Evolutionary conservation across 176 grass and related monocot genomes (phyloP).

Genomic region (Aegilops tauschii): DNA sequence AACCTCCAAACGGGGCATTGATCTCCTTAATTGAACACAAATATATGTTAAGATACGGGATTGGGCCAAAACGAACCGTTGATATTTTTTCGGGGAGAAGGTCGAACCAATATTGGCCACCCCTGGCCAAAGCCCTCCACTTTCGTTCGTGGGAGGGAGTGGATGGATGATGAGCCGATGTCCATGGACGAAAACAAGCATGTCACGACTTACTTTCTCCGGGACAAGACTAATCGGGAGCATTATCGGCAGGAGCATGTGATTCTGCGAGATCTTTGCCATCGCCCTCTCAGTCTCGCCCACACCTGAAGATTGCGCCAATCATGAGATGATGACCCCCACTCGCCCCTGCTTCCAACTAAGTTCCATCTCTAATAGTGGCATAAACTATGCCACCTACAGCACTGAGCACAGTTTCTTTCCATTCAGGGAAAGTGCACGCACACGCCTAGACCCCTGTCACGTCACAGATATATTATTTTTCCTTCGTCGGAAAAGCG

Average conservation of each 20-base stretch:
- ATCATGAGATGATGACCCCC: conserved; percentile 20
- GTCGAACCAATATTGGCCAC: not conserved
- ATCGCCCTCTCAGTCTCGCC: conserved; percentile 4
- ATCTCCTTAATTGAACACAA: too few relatives aligned
- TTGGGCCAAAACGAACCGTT: too few relatives aligned
- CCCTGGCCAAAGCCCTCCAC: not conserved
- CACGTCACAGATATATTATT: not conserved
- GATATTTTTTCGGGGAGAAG: not conserved
- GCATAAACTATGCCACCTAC: not conserved
- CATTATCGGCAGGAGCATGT: not conserved
- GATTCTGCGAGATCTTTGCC: conserved; percentile 12
- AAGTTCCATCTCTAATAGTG: not conserved
- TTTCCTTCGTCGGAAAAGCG: not conserved
- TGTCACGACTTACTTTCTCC: not conserved
- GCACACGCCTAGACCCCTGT: not conserved
- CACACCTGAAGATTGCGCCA: conserved; percentile 13
- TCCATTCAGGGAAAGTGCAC: conserved; percentile 6
- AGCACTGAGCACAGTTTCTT: not conserved
- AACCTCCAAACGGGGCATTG: too few relatives aligned
- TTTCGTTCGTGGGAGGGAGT: not conserved
- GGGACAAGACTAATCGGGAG: not conserved
- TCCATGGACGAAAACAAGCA: not conserved
- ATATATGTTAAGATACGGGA: too few relatives aligned
- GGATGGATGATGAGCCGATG: not conserved
- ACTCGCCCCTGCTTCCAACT: not conserved